Percentiles rank a stretch among this genome's conserved stretches.
Evolutionary conservation across 2,329 filamentous ascomycete genomes (phyloP).

Genomic region (Colletotrichum chlorophyti): DNA sequence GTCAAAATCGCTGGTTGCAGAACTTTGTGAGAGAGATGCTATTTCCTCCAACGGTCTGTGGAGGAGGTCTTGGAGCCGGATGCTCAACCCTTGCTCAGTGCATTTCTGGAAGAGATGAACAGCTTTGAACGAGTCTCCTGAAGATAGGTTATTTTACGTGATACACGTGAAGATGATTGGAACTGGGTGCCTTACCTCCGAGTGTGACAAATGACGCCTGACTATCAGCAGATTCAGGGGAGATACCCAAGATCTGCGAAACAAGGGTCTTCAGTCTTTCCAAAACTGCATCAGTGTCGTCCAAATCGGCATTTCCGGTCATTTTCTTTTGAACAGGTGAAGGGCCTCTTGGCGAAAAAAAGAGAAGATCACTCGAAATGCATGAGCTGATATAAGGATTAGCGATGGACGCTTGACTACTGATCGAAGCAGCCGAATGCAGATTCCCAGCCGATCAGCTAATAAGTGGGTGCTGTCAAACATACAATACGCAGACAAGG

Average conservation of each 20-base stretch:
- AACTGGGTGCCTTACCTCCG: slow-evolving; percentile 20
- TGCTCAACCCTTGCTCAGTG: slow-evolving; percentile 3
- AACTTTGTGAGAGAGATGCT: background rate
- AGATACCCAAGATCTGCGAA: background rate
- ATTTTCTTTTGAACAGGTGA: too few species aligned
- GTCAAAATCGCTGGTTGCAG: too few species aligned
- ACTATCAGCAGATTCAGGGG: background rate
- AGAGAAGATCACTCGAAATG: background rate
- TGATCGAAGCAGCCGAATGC: too few species aligned
- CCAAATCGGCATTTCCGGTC: background rate
- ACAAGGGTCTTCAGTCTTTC: background rate
- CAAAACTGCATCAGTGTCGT: background rate
- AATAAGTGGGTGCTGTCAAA: too few species aligned
- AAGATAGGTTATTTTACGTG: too few species aligned
- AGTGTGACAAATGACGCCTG: slow-evolving; percentile 8
- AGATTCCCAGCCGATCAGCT: too few species aligned
- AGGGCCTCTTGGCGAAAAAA: too few species aligned
- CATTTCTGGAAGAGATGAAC: slow-evolving; percentile 15
- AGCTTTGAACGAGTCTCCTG: slow-evolving; percentile 23
- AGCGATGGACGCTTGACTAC: too few species aligned
- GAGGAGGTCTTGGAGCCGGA: slow-evolving; percentile 19
- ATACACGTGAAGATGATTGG: too few species aligned
- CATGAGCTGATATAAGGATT: background rate
- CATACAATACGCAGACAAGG: too few species aligned
- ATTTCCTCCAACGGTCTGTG: slow-evolving; percentile 4